Conservation (phyloP, 768 basidiomycete genomes). For the Tulasnella sp. region DNA sequence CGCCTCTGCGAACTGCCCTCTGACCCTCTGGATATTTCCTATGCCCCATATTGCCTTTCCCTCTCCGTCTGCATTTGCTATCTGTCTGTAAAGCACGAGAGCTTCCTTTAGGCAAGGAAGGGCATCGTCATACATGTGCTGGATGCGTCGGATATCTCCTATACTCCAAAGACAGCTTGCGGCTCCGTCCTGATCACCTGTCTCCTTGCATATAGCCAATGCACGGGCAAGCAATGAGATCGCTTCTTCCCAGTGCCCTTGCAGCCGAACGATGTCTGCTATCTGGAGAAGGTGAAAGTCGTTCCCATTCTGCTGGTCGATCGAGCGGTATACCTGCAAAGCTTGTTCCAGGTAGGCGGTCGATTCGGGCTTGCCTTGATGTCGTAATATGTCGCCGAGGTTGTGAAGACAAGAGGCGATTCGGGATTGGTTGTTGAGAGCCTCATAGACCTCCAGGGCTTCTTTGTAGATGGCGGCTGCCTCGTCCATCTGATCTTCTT, state of each 20-base stretch:
- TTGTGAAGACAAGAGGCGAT: neutral
- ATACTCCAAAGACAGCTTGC: neutral
- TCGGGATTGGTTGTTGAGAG: neutral
- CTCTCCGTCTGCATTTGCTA: neutral
- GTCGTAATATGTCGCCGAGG: neutral
- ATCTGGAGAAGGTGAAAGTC: neutral
- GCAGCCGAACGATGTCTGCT: neutral
- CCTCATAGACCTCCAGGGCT: neutral
- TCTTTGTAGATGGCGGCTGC: neutral
- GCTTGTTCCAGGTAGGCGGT: neutral
- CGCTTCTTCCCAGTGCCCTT: neutral
- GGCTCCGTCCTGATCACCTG: neutral
- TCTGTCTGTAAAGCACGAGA: neutral
- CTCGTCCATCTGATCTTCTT: neutral
- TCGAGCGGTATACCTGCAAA: neutral
- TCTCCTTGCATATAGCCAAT: neutral
- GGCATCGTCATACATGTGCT: neutral
- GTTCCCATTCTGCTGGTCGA: neutral
- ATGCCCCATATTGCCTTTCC: neutral
- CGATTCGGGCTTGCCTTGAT: neutral
- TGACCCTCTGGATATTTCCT: neutral
- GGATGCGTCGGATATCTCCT: neutral
- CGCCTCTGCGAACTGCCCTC: neutral
- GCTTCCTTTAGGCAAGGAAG: neutral
- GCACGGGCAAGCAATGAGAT: neutral